These are phyloP conservation scores for Cucurbitaria berberidis DNA, from an alignment of 2,329 filamentous ascomycete genomes.

Conservation along the genomic window DNA sequence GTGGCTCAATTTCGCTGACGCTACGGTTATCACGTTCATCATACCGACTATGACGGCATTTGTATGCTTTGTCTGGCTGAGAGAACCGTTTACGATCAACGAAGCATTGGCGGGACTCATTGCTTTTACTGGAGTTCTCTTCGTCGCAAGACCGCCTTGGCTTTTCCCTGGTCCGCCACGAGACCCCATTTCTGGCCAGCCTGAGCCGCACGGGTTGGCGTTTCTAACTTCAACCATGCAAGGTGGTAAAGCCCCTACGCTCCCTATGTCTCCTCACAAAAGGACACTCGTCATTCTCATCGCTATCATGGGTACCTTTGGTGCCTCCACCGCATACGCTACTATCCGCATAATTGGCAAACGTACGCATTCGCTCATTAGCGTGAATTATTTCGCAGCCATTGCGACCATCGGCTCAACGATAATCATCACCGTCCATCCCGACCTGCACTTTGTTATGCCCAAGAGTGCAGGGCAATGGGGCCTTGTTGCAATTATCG, in stretches of 20 bases:
- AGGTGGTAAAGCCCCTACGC: constrained; percentile 7
- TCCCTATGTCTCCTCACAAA: constrained; percentile 60
- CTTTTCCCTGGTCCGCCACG: constrained; percentile 51
- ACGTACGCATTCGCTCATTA: constrained; percentile 77
- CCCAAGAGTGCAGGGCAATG: constrained; percentile 64
- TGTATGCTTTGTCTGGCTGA: constrained; percentile 74
- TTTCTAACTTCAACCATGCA: neutral
- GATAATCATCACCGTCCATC: constrained; percentile 61
- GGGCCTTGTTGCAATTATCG: constrained; percentile 70
- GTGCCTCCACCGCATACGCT: constrained; percentile 73
- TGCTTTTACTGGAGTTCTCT: constrained; percentile 76
- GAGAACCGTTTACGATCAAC: constrained; percentile 76
- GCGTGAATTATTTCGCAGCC: constrained; percentile 78
- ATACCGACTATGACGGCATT: constrained; percentile 78
- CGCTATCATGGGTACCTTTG: constrained; percentile 75
- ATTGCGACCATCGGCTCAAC: constrained; percentile 70
- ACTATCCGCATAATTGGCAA: constrained; percentile 79
- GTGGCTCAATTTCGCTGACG: constrained; percentile 82
- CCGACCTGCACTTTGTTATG: constrained; percentile 61
- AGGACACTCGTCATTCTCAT: constrained; percentile 71
- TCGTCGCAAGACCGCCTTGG: constrained; percentile 75
- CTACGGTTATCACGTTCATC: constrained; percentile 85
- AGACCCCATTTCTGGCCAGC: constrained; percentile 41
- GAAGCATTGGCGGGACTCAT: constrained; percentile 77
- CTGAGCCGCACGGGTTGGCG: constrained; percentile 14